Conservation (phyloP, 2,329 filamentous ascomycete species). For the Calonectria ilicicola region DNA sequence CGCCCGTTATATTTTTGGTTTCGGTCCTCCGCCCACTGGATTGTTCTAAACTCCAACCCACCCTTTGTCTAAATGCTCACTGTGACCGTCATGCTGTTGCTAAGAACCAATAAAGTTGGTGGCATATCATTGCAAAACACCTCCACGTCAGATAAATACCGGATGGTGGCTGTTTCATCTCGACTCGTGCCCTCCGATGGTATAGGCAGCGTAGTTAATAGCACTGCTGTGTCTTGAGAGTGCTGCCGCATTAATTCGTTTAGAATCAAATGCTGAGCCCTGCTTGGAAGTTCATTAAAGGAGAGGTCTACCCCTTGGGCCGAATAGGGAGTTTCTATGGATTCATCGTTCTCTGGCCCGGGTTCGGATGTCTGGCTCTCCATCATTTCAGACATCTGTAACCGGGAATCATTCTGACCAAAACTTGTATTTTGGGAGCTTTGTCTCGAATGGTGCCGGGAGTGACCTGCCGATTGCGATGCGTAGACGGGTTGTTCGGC, state of each 20-base stretch:
- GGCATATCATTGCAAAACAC: slow-evolving; percentile 82
- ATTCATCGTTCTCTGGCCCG: slow-evolving; percentile 38
- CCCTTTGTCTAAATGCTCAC: slow-evolving; percentile 68
- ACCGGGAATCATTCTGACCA: slow-evolving; percentile 49
- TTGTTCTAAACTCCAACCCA: neutral
- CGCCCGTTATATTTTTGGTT: neutral
- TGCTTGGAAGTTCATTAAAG: slow-evolving; percentile 88
- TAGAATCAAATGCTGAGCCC: slow-evolving; percentile 86
- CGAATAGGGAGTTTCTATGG: slow-evolving; percentile 59
- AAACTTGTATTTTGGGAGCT: slow-evolving; percentile 50
- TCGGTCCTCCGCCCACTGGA: neutral
- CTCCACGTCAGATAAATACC: slow-evolving; percentile 83
- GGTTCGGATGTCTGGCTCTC: slow-evolving; percentile 50
- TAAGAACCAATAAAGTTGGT: slow-evolving; percentile 82
- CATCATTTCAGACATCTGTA: slow-evolving; percentile 59
- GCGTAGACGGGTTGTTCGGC: slow-evolving; percentile 53
- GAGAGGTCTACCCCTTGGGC: slow-evolving; percentile 76
- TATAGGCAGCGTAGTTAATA: slow-evolving; percentile 87
- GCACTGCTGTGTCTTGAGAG: slow-evolving; percentile 78
- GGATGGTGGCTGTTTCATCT: slow-evolving; percentile 76
- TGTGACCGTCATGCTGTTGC: slow-evolving; percentile 91
- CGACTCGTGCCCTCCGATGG: slow-evolving; percentile 81
- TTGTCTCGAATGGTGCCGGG: slow-evolving; percentile 51
- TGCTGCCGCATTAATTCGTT: slow-evolving; percentile 84
- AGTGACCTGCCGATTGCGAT: slow-evolving; percentile 43